These are phyloP conservation scores for Trematosphaeria pertusa DNA, from an alignment of 2,329 filamentous ascomycete species.

Conservation along the genomic window DNA sequence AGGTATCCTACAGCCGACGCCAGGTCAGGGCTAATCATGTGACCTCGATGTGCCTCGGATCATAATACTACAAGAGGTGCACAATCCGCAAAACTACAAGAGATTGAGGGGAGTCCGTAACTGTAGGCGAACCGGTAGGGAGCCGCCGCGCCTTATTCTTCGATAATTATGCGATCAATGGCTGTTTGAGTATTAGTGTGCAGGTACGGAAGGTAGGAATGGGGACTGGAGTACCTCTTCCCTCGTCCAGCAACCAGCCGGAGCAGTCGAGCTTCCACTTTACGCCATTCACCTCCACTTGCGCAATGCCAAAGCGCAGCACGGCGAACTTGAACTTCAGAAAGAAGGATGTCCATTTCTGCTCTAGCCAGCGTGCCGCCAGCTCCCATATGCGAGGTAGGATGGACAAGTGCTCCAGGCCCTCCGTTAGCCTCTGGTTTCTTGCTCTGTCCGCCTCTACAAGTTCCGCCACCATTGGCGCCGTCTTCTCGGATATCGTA, in stretches of 20 bases:
- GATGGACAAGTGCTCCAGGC: constrained; percentile 34
- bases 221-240: constrained; percentile 47
- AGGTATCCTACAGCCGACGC: too few species aligned
- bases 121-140: too few species aligned
- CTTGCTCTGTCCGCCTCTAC: constrained; percentile 38
- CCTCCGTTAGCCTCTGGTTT: constrained; percentile 33
- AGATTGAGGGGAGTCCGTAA: too few species aligned
- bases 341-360: constrained; percentile 47
- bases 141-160: constrained; percentile 21
- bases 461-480: constrained; percentile 38
- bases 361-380: constrained; percentile 39
- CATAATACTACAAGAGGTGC: too few species aligned
- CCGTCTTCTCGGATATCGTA: constrained; percentile 41
- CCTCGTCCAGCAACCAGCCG: constrained; percentile 41
- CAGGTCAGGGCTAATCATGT: too few species aligned
- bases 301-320: constrained; percentile 40
- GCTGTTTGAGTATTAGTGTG: too few species aligned
- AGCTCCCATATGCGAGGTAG: constrained; percentile 33
- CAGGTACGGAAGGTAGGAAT: too few species aligned
- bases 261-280: constrained; percentile 48
- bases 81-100: too few species aligned
- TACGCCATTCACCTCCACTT: constrained; percentile 36
- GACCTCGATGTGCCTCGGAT: too few species aligned
- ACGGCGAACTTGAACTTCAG: constrained; percentile 44
- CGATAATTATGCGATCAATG: constrained; percentile 41